Percentiles rank a stretch among this genome's conserved stretches.
These are phyloP conservation scores for Alternaria sp. DNA, from an alignment of 2,329 filamentous ascomycete genomes.

Conservation along the genomic window DNA sequence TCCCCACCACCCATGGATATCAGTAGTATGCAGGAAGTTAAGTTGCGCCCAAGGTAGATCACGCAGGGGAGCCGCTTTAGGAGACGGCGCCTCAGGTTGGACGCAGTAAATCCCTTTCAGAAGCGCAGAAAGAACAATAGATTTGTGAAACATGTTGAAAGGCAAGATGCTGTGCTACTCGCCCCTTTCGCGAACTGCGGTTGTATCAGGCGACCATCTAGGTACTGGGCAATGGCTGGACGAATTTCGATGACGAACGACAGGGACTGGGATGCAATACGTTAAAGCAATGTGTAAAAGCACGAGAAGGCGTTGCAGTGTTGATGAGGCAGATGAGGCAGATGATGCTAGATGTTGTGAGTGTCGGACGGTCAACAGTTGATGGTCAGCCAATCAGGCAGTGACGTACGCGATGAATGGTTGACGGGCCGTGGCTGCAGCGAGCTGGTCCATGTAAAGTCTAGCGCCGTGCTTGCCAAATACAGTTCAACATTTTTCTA, in stretches of 20 bases:
- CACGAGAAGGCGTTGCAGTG: neutral
- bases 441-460: constrained; percentile 8
- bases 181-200: neutral
- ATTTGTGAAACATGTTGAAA: constrained; percentile 28
- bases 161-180: constrained; percentile 3
- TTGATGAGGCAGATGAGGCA: constrained; percentile 6
- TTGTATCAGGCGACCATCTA: constrained; percentile 27
- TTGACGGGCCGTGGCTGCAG: constrained; percentile 17
- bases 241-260: constrained; percentile 12
- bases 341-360: constrained; percentile 5
- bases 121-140: constrained; percentile 23
- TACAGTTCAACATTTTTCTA: constrained; percentile 32
- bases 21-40: constrained; percentile 88
- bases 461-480: constrained; percentile 18
- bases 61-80: constrained; percentile 81
- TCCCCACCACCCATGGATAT: constrained; percentile 94
- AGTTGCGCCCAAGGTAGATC: constrained; percentile 90
- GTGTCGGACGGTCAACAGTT: constrained; percentile 11
- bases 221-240: constrained; percentile 19
- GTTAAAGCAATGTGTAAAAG: neutral
- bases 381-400: constrained; percentile 22
- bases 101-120: constrained; percentile 59
- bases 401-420: constrained; percentile 24
- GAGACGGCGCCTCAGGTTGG: constrained; percentile 82
- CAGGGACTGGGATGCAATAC: neutral